Conservation (phyloP, 768 basidiomycete species). For the Cystofilobasidium bisporidii region DNA sequence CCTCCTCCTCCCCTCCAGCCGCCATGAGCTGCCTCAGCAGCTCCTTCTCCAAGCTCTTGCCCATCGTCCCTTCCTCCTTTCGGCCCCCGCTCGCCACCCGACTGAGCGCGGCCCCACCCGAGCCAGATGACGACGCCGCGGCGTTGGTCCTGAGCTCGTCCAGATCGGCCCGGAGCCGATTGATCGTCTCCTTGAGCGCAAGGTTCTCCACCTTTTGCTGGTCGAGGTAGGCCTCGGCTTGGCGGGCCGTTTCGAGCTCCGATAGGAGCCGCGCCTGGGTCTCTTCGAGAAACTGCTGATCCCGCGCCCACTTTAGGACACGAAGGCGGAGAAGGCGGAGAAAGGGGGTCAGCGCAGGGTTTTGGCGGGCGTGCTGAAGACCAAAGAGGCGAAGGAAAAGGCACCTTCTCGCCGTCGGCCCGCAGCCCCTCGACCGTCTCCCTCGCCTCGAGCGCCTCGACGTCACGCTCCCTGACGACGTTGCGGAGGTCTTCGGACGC, state of each 20-base stretch:
- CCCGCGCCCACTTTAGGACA: conserved; percentile 12
- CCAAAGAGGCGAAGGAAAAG: background rate
- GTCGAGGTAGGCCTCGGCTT: conserved; percentile 25
- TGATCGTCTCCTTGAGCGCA: conserved; percentile 27
- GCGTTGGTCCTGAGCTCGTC: conserved; percentile 20
- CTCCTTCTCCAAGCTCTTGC: conserved; percentile 26
- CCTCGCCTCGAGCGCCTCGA: conserved; percentile 8
- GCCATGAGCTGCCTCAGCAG: conserved; percentile 11
- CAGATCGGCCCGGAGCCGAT: conserved; percentile 24
- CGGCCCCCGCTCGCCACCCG: background rate
- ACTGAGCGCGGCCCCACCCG: too few relatives aligned
- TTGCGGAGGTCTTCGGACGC: conserved; percentile 20
- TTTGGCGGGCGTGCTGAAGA: background rate
- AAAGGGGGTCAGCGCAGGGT: background rate
- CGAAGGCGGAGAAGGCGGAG: background rate
- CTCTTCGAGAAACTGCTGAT: conserved; percentile 13
- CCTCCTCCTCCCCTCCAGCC: background rate
- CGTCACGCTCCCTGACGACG: conserved; percentile 14
- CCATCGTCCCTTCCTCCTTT: conserved; percentile 8
- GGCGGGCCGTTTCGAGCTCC: conserved; percentile 17
- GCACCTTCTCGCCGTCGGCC: conserved; percentile 20
- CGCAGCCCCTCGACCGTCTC: conserved; percentile 14
- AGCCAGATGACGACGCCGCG: background rate
- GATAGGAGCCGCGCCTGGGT: conserved; percentile 8
- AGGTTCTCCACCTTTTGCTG: conserved; percentile 27